Conservation (phyloP, 2,329 filamentous ascomycete genomes). For the Rosellinia necatrix region DNA sequence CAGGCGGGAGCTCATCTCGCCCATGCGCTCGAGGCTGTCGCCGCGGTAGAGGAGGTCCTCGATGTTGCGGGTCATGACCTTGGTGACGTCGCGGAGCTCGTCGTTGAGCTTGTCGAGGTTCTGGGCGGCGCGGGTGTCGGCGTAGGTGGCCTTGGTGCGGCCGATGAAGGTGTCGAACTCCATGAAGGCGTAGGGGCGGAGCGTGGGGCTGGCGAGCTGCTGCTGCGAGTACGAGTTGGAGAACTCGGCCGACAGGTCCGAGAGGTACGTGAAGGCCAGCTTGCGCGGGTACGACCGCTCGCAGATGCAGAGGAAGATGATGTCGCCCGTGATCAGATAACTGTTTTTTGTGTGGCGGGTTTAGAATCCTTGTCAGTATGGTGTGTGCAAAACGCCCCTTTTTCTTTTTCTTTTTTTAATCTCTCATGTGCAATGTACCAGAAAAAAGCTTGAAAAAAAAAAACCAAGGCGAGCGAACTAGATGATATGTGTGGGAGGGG, state of each 20-base stretch:
- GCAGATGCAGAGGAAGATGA: slow-evolving; percentile 93
- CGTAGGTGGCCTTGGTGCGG: slow-evolving; percentile 90
- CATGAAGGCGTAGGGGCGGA: slow-evolving; percentile 94
- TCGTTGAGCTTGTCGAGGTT: slow-evolving; percentile 96
- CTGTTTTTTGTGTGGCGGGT: too few species aligned
- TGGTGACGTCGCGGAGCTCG: slow-evolving; percentile 95
- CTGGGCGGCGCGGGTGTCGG: slow-evolving; percentile 85
- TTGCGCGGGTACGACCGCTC: slow-evolving; percentile 95
- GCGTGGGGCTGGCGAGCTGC: slow-evolving; percentile 73
- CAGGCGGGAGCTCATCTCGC: slow-evolving; percentile 85
- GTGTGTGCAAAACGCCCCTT: too few species aligned
- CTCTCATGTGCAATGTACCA: too few species aligned
- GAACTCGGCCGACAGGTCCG: slow-evolving; percentile 91
- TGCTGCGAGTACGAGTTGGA: slow-evolving; percentile 76
- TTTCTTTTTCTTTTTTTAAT: too few species aligned
- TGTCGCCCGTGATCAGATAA: slow-evolving; percentile 81
- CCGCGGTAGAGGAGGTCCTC: slow-evolving; percentile 95
- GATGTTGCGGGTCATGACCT: slow-evolving; percentile 99
- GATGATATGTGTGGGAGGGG: too few species aligned
- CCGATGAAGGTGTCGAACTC: slow-evolving; percentile 98
- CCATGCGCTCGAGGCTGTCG: slow-evolving; percentile 95
- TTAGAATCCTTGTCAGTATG: too few species aligned
- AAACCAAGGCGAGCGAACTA: too few species aligned
- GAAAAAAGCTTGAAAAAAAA: too few species aligned
- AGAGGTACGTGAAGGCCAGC: slow-evolving; percentile 96